Evolutionary conservation across 1,284 basidiomycete genomes (phyloP).

Genomic region (Vanrija humicola): DNA sequence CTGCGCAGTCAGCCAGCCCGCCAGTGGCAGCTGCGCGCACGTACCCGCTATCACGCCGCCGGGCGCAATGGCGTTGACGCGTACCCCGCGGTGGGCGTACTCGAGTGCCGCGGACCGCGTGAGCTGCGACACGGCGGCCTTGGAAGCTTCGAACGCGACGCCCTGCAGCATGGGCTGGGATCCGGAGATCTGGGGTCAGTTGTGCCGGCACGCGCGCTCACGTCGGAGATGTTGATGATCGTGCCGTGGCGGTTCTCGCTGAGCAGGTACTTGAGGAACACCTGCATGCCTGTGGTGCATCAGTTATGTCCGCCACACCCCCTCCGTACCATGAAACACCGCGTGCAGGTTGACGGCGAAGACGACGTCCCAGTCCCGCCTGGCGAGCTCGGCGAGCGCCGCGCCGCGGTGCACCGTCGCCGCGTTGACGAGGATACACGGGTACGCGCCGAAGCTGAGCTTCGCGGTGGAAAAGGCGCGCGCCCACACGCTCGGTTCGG

Average conservation of each 20-base stretch:
- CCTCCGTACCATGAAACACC: neutral
- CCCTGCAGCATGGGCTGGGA: neutral
- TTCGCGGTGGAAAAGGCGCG: too few species aligned
- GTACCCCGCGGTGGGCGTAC: slow-evolving; percentile 3
- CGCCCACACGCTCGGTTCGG: too few species aligned
- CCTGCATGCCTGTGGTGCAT: neutral
- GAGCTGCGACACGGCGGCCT: slow-evolving; percentile 5
- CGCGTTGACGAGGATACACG: too few species aligned
- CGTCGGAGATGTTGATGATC: slow-evolving; percentile 8
- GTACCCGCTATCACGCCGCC: slow-evolving; percentile 2
- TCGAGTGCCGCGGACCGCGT: neutral
- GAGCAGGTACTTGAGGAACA: slow-evolving; percentile 1
- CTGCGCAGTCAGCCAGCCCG: neutral
- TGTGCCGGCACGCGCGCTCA: neutral
- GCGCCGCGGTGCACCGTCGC: too few species aligned
- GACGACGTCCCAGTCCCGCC: too few species aligned
- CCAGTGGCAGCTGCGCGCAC: neutral
- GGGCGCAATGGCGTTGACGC: slow-evolving; percentile 3
- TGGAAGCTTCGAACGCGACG: slow-evolving; percentile 3
- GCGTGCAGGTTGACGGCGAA: slow-evolving; percentile 5
- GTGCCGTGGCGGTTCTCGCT: neutral
- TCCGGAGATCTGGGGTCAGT: slow-evolving; percentile 2
- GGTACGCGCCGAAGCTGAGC: too few species aligned
- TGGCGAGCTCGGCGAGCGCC: too few species aligned
- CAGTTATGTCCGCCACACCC: too few species aligned